Evolutionary conservation across 768 basidiomycete species (phyloP).

Genomic region (Daedalea quercina): DNA sequence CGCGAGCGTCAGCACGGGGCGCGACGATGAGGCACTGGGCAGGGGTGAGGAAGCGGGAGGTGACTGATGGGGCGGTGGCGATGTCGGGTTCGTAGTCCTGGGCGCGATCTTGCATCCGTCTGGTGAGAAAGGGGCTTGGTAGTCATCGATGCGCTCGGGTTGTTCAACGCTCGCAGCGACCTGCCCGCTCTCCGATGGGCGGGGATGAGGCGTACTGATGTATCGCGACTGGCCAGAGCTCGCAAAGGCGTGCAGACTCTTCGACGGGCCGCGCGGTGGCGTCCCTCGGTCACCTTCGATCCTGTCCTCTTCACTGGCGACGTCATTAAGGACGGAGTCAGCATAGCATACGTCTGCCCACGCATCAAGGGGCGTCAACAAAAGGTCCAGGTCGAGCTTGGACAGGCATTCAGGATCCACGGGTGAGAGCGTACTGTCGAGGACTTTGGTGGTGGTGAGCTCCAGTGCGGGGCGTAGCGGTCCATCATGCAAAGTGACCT

Average conservation of each 20-base stretch:
- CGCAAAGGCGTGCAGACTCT: neutral
- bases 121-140: too few relatives aligned
- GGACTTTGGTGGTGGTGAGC: neutral
- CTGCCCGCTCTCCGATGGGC: too few relatives aligned
- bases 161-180: too few relatives aligned
- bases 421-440: neutral
- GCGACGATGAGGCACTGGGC: neutral
- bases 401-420: conserved; percentile 18
- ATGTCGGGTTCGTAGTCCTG: neutral
- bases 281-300: neutral
- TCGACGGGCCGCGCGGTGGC: neutral
- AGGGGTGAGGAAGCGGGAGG: neutral
- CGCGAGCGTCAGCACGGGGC: neutral
- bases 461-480: neutral
- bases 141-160: too few relatives aligned
- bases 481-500: neutral
- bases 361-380: conserved; percentile 32
- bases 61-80: neutral
- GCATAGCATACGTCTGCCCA: conserved; percentile 39
- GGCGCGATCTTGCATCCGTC: too few relatives aligned
- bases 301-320: neutral
- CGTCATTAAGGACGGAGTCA: neutral
- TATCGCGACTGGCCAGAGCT: neutral
- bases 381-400: conserved; percentile 36
- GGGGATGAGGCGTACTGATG: too few relatives aligned